Base-by-base conservation (phyloP, 805 yeast genomes). In the Yarrowia osloensis region DNA sequence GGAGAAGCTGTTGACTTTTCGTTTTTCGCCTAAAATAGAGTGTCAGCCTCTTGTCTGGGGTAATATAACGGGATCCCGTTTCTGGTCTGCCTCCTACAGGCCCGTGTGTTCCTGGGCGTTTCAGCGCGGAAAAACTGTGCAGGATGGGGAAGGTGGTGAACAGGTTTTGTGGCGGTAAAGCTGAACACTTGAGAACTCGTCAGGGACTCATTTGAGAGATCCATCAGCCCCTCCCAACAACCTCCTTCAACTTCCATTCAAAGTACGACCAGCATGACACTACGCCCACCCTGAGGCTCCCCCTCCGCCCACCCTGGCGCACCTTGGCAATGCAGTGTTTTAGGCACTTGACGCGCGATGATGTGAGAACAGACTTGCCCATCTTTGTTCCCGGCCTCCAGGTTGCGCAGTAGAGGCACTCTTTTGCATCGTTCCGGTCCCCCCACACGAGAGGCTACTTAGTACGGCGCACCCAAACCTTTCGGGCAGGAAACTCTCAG, bases 291-390 rank as follows among this genome's bases (percentile, higher is more conserved):
- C 59, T 12, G 3, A 5, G 3, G 12, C 39, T 50, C 22, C 61
- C 44, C 61, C 44, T 54, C 61, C 33, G 61, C 61, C 61, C 61
- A 54, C 61, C 61, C 22, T 54, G 21, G 40, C 29, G 31, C 7
- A 19, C 42, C 57, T 50, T 50, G 57, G 59, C 42, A 52, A 35
- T 33, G 59, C 59, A 35, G 35, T 19, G 37, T 49, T 49, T 49
- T 22, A 50, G 57, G 35, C n/a, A 50, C 40, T 21, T 5, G 9
- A 49, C 54, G 54, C 54, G 37, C 29, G 37, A 49, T 49, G 54
- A 49, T 49, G 54, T 11, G 37, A 12, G 37, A 26, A 17, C 52
- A 5, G 13, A n/a, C n/a, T 17, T 26, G 21, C 6, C 37, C 35
- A 49, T n/a, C 54, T 28, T 49, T 49, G 54, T 49, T 49, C 26